A percentile compares a stretch with the other conserved stretches of the same genome.
Evolutionary conservation across 2,329 filamentous ascomycete genomes (phyloP).

Genomic region (Parastagonospora avenae): DNA sequence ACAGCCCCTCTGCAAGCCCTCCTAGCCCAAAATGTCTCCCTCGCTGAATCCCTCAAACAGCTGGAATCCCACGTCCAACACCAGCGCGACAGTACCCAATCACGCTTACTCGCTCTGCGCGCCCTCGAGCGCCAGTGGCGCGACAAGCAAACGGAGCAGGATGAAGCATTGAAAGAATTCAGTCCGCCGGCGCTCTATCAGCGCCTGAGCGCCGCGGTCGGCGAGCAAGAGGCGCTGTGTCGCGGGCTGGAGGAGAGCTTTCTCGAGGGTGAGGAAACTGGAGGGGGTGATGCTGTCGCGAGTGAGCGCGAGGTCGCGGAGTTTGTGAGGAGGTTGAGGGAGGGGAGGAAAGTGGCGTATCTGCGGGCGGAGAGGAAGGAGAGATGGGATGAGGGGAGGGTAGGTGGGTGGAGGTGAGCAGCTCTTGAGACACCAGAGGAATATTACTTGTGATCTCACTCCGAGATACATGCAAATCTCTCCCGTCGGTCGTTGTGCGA

Average conservation of each 20-base stretch:
- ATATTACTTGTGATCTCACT: too few relatives aligned
- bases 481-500: too few relatives aligned
- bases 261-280: conserved; percentile 63
- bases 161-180: conserved; percentile 81
- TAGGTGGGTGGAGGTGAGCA: conserved; percentile 86
- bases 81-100: conserved; percentile 74
- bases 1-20: conserved; percentile 68
- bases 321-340: conserved; percentile 81
- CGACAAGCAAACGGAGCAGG: conserved; percentile 86
- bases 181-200: conserved; percentile 87
- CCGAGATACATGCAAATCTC: too few relatives aligned
- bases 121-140: conserved; percentile 92
- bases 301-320: conserved; percentile 83
- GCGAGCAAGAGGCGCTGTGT: conserved; percentile 83
- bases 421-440: too few relatives aligned
- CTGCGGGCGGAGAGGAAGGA: conserved; percentile 84
- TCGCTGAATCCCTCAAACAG: conserved; percentile 67
- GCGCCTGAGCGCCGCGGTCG: conserved; percentile 73
- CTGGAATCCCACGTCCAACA: conserved; percentile 64
- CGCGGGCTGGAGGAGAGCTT: conserved; percentile 91
- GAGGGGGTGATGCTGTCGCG: conserved; percentile 56
- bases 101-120: conserved; percentile 80
- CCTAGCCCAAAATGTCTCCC: conserved; percentile 71
- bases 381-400: conserved; percentile 93
- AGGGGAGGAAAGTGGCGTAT: conserved; percentile 78